phyloP scores from a whole-genome alignment of 345 rosid genomes.

The Aquilaria yunnanensis region DNA sequence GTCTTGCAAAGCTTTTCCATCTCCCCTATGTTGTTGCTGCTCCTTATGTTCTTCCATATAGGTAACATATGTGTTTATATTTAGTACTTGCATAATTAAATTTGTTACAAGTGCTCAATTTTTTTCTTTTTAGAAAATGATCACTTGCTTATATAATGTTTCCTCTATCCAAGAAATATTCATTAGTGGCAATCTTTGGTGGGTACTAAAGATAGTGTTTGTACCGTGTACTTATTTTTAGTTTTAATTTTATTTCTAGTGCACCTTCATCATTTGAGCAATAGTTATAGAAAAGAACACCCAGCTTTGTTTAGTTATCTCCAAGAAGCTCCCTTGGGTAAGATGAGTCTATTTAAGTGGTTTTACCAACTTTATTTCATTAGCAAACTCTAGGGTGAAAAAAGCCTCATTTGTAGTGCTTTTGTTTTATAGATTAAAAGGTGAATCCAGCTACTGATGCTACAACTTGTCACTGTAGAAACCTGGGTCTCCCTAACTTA shows the following conservation, averaged over 20 bases:
- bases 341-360: conserved; percentile 1
- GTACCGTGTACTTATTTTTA: not conserved
- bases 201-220: too few species aligned
- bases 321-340: too few species aligned
- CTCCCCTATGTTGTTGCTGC: too few species aligned
- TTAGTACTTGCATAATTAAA: not conserved
- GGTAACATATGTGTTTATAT: conserved; percentile 32
- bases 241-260: conserved; percentile 25
- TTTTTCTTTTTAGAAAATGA: too few species aligned
- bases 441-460: not conserved
- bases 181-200: not conserved
- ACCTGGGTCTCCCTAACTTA: too few species aligned
- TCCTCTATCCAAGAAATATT: not conserved
- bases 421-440: not conserved
- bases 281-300: too few species aligned
- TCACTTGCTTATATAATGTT: too few species aligned
- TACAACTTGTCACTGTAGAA: not conserved
- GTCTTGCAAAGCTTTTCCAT: too few species aligned
- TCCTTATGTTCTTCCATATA: conserved; percentile 20
- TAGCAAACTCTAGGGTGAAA: not conserved
- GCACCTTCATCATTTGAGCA: conserved; percentile 22
- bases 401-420: not conserved
- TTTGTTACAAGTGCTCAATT: not conserved
- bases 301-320: too few species aligned
- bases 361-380: conserved; percentile 4